Evolutionary conservation across 2,329 filamentous ascomycete species (phyloP).

Genomic region (Anisogramma anomala): DNA sequence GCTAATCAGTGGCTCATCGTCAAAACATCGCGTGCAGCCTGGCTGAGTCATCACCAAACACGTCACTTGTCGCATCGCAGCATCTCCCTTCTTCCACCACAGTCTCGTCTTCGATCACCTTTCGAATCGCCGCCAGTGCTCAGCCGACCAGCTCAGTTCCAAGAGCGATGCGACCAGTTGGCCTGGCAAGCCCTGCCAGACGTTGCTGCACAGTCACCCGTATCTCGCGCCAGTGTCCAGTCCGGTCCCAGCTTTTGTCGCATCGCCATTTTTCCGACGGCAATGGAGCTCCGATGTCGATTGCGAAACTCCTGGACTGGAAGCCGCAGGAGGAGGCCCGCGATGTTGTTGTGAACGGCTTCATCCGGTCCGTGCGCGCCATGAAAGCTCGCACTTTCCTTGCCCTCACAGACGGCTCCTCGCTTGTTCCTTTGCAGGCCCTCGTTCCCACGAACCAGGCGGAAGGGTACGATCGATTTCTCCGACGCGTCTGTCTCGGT

Average conservation of each 20-base stretch:
- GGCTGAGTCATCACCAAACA: neutral
- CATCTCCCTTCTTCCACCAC: neutral
- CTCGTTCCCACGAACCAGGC: slow-evolving; percentile 62
- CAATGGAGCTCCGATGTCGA: slow-evolving; percentile 29
- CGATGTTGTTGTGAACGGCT: slow-evolving; percentile 60
- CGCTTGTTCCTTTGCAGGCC: slow-evolving; percentile 65
- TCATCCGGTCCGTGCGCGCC: slow-evolving; percentile 71
- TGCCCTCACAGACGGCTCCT: slow-evolving; percentile 78
- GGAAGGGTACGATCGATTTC: slow-evolving; percentile 45
- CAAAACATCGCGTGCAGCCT: no score
- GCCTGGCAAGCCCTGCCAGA: slow-evolving; percentile 8
- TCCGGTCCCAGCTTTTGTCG: neutral
- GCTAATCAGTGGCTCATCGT: no score
- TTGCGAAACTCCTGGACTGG: slow-evolving; percentile 47
- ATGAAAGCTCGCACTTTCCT: slow-evolving; percentile 80
- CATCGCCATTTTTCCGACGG: slow-evolving; percentile 3
- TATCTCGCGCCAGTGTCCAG: neutral
- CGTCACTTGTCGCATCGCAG: neutral
- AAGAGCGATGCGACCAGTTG: slow-evolving; percentile 12
- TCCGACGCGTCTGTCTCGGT: slow-evolving; percentile 17
- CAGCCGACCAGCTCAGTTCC: neutral
- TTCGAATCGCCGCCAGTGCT: neutral
- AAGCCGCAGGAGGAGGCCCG: slow-evolving; percentile 31
- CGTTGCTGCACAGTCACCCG: neutral
- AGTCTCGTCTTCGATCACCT: neutral